Base-by-base conservation (phyloP, 306 rosid genomes). In the Pueraria montana region DNA sequence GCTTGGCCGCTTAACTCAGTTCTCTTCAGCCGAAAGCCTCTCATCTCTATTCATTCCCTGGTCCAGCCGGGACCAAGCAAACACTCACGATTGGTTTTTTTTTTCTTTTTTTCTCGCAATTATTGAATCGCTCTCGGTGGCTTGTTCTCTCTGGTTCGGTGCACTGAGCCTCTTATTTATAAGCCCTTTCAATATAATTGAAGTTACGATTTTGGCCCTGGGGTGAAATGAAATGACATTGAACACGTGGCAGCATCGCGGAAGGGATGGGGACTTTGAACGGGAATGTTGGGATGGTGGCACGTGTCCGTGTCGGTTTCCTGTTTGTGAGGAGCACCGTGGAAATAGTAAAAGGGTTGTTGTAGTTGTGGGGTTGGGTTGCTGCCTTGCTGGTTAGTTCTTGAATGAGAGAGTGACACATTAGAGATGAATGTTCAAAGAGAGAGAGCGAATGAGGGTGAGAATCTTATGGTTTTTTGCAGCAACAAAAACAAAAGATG, bases 41-140 rank as follows among this genome's bases (percentile, higher is more conserved):
- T 80, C 98, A 94, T 94, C 98, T 88, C 91, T 92, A 94, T 87
- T 94, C 98, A 89, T 89, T 93, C 93, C 94, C 94, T 13, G 70
- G 40, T 36, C 13, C 24, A 2, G 32, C 38, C 32, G 8, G 65
- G 40, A 76, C 72, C 42, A n/a, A 58, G 0, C 3, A 36, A 34
- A 1, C 36, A 59, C 65, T 59, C 40, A 6, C 18, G 0, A 0
- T 2, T 21, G 40, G 6, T 27, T 62, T 62, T 14, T n/a, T n/a
- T n/a, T n/a, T n/a, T n/a, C n/a, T n/a, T n/a, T n/a, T n/a, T n/a
- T n/a, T n/a, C n/a, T 27, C 21, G 0, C 40, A 46, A 27, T 77
- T 77, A 62, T 27, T 77, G 59, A 7, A 21, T 3, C 56, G 2
- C 68, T 14, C 26, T 8, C 10, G 1, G 20, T 30, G 3, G 0